These are phyloP conservation scores for Cyphellophora attinorum DNA, from an alignment of 2,329 filamentous ascomycete species.

Conservation along the genomic window DNA sequence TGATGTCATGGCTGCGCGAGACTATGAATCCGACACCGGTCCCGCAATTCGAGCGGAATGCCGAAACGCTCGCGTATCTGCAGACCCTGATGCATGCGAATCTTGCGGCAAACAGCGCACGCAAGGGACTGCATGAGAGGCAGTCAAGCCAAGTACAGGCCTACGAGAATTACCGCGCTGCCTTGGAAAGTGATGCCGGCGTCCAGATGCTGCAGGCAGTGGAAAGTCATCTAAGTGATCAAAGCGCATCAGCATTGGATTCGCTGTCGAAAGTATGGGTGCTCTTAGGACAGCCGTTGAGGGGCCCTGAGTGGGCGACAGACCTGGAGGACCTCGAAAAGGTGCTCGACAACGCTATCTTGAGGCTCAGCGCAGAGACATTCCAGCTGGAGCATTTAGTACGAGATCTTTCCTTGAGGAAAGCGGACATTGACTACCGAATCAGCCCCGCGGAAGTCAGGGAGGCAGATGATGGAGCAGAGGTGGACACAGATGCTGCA, in stretches of 20 bases:
- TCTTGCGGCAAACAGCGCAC: slow-evolving; percentile 10
- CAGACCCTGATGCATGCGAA: slow-evolving; percentile 16
- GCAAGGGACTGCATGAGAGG: slow-evolving; percentile 1
- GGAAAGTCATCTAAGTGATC: background rate
- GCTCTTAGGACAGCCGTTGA: slow-evolving; percentile 29
- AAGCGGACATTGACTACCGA: slow-evolving; percentile 36
- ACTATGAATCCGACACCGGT: slow-evolving; percentile 56
- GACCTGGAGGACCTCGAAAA: slow-evolving; percentile 31
- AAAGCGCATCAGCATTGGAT: slow-evolving; percentile 48
- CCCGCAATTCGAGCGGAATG: slow-evolving; percentile 76
- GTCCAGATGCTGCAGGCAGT: background rate
- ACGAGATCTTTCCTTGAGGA: slow-evolving; percentile 46
- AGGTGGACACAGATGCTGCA: slow-evolving; percentile 11
- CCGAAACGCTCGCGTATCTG: slow-evolving; percentile 49
- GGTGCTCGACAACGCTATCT: slow-evolving; percentile 30
- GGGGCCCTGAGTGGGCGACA: background rate
- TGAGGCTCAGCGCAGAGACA: slow-evolving; percentile 46
- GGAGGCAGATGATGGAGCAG: slow-evolving; percentile 19
- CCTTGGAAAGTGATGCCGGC: background rate
- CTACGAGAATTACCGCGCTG: background rate
- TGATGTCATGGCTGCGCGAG: slow-evolving; percentile 71
- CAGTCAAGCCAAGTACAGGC: background rate
- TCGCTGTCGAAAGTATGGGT: slow-evolving; percentile 46
- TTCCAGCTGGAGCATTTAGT: slow-evolving; percentile 47
- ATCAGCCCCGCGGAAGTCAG: slow-evolving; percentile 32